phyloP scores from a whole-genome alignment of 2,329 filamentous ascomycete species.

The Ascochyta viciae-villosae region DNA sequence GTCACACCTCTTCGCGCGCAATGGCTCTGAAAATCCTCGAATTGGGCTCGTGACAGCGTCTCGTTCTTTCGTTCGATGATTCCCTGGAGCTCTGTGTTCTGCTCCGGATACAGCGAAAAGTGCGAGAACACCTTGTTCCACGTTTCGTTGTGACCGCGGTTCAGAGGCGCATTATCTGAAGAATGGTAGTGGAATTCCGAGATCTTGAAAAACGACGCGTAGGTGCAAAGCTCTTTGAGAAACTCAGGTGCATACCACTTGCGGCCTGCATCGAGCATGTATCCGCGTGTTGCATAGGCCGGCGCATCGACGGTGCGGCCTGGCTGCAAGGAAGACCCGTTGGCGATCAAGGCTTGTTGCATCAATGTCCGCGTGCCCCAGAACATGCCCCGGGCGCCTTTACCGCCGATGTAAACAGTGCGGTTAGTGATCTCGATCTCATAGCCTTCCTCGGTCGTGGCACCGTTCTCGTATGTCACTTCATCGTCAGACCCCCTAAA shows the following conservation, averaged over 20 bases:
- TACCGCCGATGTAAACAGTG: constrained; percentile 50
- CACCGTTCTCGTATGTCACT: constrained; percentile 58
- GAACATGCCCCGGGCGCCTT: constrained; percentile 55
- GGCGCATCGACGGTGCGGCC: constrained; percentile 50
- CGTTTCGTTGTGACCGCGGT: constrained; percentile 55
- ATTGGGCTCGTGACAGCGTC: constrained; percentile 43
- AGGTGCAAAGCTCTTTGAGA: constrained; percentile 55
- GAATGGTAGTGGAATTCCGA: constrained; percentile 60
- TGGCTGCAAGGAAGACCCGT: constrained; percentile 36
- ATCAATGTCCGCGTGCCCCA: constrained; percentile 58
- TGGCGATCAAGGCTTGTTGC: constrained; percentile 51
- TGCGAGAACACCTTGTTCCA: constrained; percentile 57
- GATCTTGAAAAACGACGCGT: constrained; percentile 58
- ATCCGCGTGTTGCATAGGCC: constrained; percentile 55
- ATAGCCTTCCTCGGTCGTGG: constrained; percentile 59
- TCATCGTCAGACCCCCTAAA: constrained; percentile 34
- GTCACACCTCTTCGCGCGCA: constrained; percentile 47
- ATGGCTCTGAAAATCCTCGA: constrained; percentile 45
- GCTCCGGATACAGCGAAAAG: constrained; percentile 52
- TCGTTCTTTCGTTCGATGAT: constrained; percentile 48
- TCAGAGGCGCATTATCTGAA: constrained; percentile 59
- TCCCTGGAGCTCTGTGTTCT: constrained; percentile 40
- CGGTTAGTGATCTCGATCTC: constrained; percentile 49
- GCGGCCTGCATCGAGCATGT: constrained; percentile 54
- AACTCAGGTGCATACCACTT: constrained; percentile 55